phyloP scores from a whole-genome alignment of 805 yeast species.

The Candida maris region DNA sequence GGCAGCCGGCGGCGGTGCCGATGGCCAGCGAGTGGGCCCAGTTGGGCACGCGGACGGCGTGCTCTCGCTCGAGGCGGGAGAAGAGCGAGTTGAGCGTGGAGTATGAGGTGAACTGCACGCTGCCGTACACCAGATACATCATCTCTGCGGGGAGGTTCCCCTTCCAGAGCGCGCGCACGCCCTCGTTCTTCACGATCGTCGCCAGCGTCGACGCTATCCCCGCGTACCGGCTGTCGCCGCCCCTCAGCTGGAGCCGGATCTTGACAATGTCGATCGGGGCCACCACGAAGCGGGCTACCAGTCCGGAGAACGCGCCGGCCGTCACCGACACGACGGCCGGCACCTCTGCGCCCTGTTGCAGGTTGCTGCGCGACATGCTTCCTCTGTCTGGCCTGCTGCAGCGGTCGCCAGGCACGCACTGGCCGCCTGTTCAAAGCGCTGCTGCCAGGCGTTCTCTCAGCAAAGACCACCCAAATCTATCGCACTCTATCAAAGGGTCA shows the following conservation, averaged over 20 bases:
- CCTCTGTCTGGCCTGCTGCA: no score
- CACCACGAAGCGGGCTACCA: constrained; percentile 44
- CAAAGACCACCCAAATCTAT: no score
- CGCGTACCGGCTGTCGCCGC: constrained; percentile 27
- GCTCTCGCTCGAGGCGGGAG: constrained; percentile 26
- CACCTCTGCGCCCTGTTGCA: constrained; percentile 45
- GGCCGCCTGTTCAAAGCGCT: no score
- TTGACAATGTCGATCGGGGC: constrained; percentile 82
- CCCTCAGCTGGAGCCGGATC: constrained; percentile 66
- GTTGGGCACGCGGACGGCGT: constrained; percentile 28
- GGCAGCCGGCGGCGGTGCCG: constrained; percentile 75
- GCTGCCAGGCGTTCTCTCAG: no score
- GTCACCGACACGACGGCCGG: constrained; percentile 50
- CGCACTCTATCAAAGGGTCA: no score
- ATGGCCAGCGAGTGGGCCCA: constrained; percentile 48
- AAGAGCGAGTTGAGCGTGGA: constrained; percentile 48
- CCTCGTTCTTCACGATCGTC: constrained; percentile 53
- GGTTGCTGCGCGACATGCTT: constrained; percentile 17
- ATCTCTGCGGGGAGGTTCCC: constrained; percentile 92
- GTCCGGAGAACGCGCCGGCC: constrained; percentile 73
- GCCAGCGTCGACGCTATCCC: constrained; percentile 38
- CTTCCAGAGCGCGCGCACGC: constrained; percentile 77
- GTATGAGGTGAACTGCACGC: constrained; percentile 75
- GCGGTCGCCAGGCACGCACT: no score
- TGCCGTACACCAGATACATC: constrained; percentile 83